Percentiles rank a stretch among this genome's conserved stretches.
These are phyloP conservation scores for Saccharomycopsis malanga DNA, from an alignment of 805 yeast genomes.

Conservation along the genomic window DNA sequence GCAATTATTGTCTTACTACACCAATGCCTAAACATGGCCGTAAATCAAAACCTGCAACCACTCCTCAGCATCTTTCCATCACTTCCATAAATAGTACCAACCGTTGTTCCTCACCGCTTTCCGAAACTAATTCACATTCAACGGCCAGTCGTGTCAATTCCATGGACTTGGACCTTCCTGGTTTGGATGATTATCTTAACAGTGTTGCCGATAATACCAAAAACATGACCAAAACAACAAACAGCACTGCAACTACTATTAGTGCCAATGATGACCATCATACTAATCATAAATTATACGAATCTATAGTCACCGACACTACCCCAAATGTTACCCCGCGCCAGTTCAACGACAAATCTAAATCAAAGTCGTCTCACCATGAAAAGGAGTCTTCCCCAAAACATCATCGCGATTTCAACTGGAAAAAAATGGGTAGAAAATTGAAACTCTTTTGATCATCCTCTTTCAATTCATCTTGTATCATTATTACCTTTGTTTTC, in stretches of 20 bases:
- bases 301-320: not conserved
- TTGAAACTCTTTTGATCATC: conserved; percentile 7
- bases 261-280: not conserved
- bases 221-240: not conserved
- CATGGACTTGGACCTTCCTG: conserved; percentile 12
- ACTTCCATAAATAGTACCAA: not conserved
- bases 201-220: not conserved
- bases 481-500: no score
- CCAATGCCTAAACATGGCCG: not conserved
- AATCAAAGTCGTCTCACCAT: no score
- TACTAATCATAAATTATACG: not conserved
- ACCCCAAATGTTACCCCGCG: not conserved
- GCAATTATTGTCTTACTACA: conserved; percentile 10
- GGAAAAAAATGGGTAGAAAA: conserved; percentile 10
- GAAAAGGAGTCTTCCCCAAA: not conserved
- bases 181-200: conserved; percentile 11
- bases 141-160: not conserved
- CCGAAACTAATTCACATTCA: not conserved
- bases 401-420: not conserved
- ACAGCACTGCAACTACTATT: not conserved
- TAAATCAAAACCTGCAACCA: not conserved
- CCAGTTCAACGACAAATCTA: not conserved
- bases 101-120: not conserved
- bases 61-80: not conserved
- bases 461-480: no score